These are phyloP conservation scores for Candida fluviatilis DNA, from an alignment of 805 yeast genomes.

Conservation along the genomic window DNA sequence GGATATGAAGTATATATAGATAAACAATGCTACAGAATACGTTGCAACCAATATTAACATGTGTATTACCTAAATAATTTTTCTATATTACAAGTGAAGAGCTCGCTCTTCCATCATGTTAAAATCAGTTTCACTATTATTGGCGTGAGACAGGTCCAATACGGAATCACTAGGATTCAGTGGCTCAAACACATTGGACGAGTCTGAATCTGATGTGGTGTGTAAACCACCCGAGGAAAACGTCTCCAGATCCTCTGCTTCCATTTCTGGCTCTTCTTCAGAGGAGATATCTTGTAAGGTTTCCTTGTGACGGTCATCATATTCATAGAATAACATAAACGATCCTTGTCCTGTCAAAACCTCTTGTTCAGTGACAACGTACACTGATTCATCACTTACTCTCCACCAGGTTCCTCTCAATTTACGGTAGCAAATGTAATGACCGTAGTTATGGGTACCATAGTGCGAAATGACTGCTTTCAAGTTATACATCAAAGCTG, in stretches of 20 bases:
- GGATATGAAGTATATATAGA: too few species aligned
- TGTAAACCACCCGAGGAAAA: neutral
- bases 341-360: conserved; percentile 82
- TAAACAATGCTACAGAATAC: too few species aligned
- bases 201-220: neutral
- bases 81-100: conserved; percentile 1
- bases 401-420: conserved; percentile 92
- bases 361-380: conserved; percentile 74
- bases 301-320: conserved; percentile 25
- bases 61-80: neutral
- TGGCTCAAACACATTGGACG: neutral
- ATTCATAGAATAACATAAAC: conserved; percentile 88
- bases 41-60: too few species aligned
- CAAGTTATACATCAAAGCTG: conserved; percentile 58
- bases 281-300: conserved; percentile 15
- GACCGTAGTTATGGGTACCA: conserved; percentile 98
- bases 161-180: neutral
- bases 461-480: conserved; percentile 88
- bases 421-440: conserved; percentile 83
- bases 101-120: conserved; percentile 1
- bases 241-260: conserved; percentile 6
- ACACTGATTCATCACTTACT: conserved; percentile 84
- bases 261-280: conserved; percentile 15
- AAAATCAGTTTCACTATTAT: neutral
- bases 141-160: neutral